Base-by-base conservation (phyloP, 495 filamentous ascomycete species). In the Oidiodendron maius region DNA sequence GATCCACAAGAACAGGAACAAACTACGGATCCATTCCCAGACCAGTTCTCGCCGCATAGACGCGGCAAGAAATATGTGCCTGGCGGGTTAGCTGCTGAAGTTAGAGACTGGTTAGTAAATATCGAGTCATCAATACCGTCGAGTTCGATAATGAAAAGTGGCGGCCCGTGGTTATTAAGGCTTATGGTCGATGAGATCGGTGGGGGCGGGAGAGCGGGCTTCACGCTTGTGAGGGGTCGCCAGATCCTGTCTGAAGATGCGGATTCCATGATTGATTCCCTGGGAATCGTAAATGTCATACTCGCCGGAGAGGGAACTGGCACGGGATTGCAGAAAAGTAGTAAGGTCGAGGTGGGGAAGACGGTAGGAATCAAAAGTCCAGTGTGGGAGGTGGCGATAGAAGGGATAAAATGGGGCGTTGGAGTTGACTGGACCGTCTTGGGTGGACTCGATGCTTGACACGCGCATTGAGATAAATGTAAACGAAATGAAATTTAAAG, bases 21-120 rank as follows among this genome's bases (percentile, higher is more conserved):
- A 36, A 13, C 34, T 5, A 21, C 49, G 18, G 55, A 61, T 36
- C 59, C 59, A 15, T 22, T 62, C 4, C 59, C 59, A 3, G 59
- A 59, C 8, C 51, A 57, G 25, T 62, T 62, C 42, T 59, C 56
- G n/a, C 59, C 59, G 11, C 59, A 58, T 40, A 41, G 56, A 25
- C 43, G 42, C 48, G 56, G 59, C 3, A 50, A 53, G 42, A 62
- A 62, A 36, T 62, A 56, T 49, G 26, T 62, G 1, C n/a, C 50
- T 26, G 53, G 53, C 17, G 59, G 59, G 3, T 22, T 62, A 28
- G 56, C 59, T 22, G 38, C 59, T 10, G 50, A 59, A 28, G 37
- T 59, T 12, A 42, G 53, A 30, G 48, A 54, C 25, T 60, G 56
- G 59, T 34, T 62, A 2, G 40, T 59, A 12, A 55, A 57, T 45